Percentiles rank a stretch among this genome's conserved stretches.
phyloP scores from a whole-genome alignment of 495 filamentous ascomycete species.

The Penicillium paradoxum region DNA sequence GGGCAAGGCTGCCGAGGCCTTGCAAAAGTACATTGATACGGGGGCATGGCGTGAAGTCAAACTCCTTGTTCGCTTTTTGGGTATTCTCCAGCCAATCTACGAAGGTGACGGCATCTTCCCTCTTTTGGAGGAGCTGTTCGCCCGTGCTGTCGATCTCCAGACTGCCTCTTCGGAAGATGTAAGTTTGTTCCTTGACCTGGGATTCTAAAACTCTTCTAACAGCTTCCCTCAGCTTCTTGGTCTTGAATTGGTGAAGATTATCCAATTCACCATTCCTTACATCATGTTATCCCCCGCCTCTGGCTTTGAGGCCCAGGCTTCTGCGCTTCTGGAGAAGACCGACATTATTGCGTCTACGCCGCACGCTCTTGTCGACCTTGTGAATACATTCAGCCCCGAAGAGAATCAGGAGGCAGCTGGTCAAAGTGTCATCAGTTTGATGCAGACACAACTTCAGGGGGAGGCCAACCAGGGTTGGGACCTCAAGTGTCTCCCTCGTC shows the following conservation, averaged over 20 bases:
- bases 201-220: slow-evolving; percentile 16
- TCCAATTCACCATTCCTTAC: slow-evolving; percentile 89
- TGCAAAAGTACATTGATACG: slow-evolving; percentile 57
- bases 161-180: slow-evolving; percentile 88
- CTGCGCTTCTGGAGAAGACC: slow-evolving; percentile 81
- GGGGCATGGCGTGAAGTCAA: slow-evolving; percentile 91
- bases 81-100: slow-evolving; percentile 70
- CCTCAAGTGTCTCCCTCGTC: slow-evolving; percentile 75
- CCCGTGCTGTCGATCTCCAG: slow-evolving; percentile 79
- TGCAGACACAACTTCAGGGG: slow-evolving; percentile 77
- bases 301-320: slow-evolving; percentile 63
- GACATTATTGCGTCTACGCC: slow-evolving; percentile 84
- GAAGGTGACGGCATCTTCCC: slow-evolving; percentile 84
- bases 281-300: slow-evolving; percentile 67
- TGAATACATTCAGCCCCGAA: slow-evolving; percentile 71
- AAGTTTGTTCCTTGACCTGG: slow-evolving; percentile 27
- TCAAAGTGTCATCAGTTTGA: slow-evolving; percentile 70
- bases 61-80: slow-evolving; percentile 80
- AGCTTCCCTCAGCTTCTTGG: slow-evolving; percentile 46
- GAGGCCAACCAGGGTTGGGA: slow-evolving; percentile 70
- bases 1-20: slow-evolving; percentile 47
- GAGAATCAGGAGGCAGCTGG: slow-evolving; percentile 47
- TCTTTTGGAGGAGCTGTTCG: slow-evolving; percentile 78
- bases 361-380: slow-evolving; percentile 73
- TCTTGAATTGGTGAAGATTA: slow-evolving; percentile 91